Evolutionary conservation across 1,139 yeast species (phyloP), one percentile per base, ranked within the genome.

Genomic region (Blastobotrys persicus): DNA sequence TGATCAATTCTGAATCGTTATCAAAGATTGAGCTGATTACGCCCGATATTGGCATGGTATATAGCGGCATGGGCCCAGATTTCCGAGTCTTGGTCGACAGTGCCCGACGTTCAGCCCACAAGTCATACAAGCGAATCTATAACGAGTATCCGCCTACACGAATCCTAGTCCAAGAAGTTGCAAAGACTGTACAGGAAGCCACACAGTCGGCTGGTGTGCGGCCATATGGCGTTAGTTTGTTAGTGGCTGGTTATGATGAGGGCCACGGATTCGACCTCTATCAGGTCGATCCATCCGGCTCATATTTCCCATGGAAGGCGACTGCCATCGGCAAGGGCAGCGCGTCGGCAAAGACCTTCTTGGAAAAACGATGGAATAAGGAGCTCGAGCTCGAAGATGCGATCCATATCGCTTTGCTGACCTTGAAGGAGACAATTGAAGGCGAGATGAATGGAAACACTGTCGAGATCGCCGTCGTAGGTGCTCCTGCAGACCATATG

Each of bases 241-340:
- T 94, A 51, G 91, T 92, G 33, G 98, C 98, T 6, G 98, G 98
- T 23, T 80, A 88, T 67, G 98, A 94, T 66, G 89, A 86, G 41
- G 84, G 77, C 65, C 85, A 70, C 71, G 89, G 80, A 53, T 89
- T 80, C 69, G 88, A 88, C 64, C 76, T 94, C 55, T 94, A 92
- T 69, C 98, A 94, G 70, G 96, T 94, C 45, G 98, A 94, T 72
- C 99, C 99, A 4, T 86, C 96, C 4, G 99, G 99, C 12, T 84
- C 96, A 48, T 94, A 86, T 69, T 94, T 88, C 78, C 98, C 98
- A n/a, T 94, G 99, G 99, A 92, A 92, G 71, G 98, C 98, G 26
- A 92, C 98, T 2, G 98, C 98, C 26, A 92, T 94, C 61, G 99
- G 99, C 56, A 91, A 89, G 67, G 95, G 96, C 26, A 83, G 96